phyloP scores from a whole-genome alignment of 139 green algal genomes.

The Yamagishiella unicocca region DNA sequence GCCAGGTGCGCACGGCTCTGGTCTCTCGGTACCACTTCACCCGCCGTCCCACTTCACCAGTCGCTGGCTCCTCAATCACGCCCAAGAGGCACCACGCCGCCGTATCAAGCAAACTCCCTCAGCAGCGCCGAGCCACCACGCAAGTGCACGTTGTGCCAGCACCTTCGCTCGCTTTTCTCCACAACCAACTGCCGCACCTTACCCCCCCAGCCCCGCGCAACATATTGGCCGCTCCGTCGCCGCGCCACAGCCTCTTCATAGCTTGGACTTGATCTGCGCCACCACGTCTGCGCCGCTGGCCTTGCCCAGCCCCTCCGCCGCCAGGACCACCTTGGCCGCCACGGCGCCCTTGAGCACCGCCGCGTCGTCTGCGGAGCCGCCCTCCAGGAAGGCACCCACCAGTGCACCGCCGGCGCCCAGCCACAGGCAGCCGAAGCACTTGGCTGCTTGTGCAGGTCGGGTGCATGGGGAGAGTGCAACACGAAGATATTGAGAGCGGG shows the following conservation, averaged over 20 bases:
- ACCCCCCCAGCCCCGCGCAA: no score
- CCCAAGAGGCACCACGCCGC: no score
- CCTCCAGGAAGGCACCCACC: slow-evolving; percentile 90
- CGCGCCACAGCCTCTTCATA: slow-evolving; percentile 41
- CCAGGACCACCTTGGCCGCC: slow-evolving; percentile 46
- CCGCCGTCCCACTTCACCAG: no score
- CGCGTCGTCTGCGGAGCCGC: slow-evolving; percentile 79
- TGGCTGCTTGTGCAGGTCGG: slow-evolving; percentile 52
- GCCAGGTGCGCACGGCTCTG: no score
- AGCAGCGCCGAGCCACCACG: no score
- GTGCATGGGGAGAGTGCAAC: not conserved
- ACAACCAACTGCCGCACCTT: not conserved
- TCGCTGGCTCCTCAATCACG: no score
- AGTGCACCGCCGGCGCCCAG: slow-evolving; percentile 79
- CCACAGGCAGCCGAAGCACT: slow-evolving; percentile 91
- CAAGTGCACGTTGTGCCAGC: no score
- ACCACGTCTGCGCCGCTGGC: not conserved
- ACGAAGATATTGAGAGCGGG: not conserved
- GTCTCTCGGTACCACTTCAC: no score
- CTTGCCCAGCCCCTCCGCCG: slow-evolving; percentile 40
- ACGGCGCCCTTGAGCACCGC: slow-evolving; percentile 73
- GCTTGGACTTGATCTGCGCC: slow-evolving; percentile 54
- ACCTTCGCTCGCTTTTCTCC: no score
- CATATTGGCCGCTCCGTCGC: no score
- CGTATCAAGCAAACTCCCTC: no score